These are phyloP conservation scores for Beta corolliflora DNA, from an alignment of 179 eudicot genomes.

Conservation along the genomic window DNA sequence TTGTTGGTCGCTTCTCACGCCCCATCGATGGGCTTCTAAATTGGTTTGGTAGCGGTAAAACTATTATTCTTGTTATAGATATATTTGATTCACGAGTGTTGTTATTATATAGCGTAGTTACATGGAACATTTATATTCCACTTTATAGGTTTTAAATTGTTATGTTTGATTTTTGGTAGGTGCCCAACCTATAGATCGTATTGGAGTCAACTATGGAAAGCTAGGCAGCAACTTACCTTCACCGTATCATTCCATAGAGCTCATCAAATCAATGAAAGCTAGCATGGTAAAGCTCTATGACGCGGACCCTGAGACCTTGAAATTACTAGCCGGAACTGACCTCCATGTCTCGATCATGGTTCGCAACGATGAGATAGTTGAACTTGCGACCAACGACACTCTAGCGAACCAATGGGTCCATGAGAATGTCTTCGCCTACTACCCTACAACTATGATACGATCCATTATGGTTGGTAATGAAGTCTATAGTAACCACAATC, in stretches of 20 bases:
- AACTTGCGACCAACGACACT: slow-evolving; percentile 49
- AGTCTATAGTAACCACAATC: slow-evolving; percentile 44
- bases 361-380: slow-evolving; percentile 49
- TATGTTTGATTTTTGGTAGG: slow-evolving; percentile 22
- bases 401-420: slow-evolving; percentile 61
- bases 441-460: slow-evolving; percentile 66
- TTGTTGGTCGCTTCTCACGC: too few relatives aligned
- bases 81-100: too few relatives aligned
- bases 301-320: slow-evolving; percentile 60
- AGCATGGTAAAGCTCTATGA: slow-evolving; percentile 65
- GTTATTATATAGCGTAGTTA: too few relatives aligned
- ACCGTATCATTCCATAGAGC: slow-evolving; percentile 52
- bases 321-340: slow-evolving; percentile 45
- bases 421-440: slow-evolving; percentile 57
- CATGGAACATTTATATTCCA: too few relatives aligned
- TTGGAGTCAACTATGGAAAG: slow-evolving; percentile 86
- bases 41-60: too few relatives aligned
- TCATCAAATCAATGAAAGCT: slow-evolving; percentile 49
- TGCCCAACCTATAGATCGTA: slow-evolving; percentile 31
- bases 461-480: slow-evolving; percentile 75
- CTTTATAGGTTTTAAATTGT: background rate
- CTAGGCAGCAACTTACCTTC: slow-evolving; percentile 63
- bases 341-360: slow-evolving; percentile 64
- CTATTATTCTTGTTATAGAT: too few relatives aligned
- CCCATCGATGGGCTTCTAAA: too few relatives aligned